Conservation (phyloP, 1,139 yeast species). For the Debaryomyces sp. region DNA sequence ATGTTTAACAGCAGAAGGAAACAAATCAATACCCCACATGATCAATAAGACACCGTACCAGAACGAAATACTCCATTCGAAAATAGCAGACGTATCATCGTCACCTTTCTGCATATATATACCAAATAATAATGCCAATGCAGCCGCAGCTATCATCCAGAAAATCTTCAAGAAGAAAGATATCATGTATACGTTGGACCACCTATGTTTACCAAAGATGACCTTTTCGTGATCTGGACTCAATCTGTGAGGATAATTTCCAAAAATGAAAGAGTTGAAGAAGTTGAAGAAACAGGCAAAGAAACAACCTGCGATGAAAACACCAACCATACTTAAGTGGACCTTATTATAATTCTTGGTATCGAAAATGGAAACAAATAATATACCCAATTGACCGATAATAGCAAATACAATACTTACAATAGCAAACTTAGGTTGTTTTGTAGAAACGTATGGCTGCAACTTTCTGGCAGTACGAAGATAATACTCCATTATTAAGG, state of each 20-base stretch:
- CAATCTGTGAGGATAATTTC: slow-evolving; percentile 48
- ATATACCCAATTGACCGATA: slow-evolving; percentile 74
- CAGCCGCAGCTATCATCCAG: slow-evolving; percentile 74
- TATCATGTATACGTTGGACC: slow-evolving; percentile 48
- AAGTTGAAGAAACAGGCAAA: slow-evolving; percentile 64
- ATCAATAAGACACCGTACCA: slow-evolving; percentile 77
- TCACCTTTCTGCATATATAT: slow-evolving; percentile 39
- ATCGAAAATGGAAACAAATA: slow-evolving; percentile 75
- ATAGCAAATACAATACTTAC: slow-evolving; percentile 54
- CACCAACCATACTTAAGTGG: slow-evolving; percentile 70
- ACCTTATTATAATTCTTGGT: slow-evolving; percentile 60
- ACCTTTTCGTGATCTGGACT: slow-evolving; percentile 45
- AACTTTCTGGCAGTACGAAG: slow-evolving; percentile 56
- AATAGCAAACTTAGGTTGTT: slow-evolving; percentile 54
- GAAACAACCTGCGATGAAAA: slow-evolving; percentile 74
- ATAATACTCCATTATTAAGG: slow-evolving; percentile 57
- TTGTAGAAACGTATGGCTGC: slow-evolving; percentile 52
- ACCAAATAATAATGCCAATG: slow-evolving; percentile 72
- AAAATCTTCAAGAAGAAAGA: slow-evolving; percentile 56
- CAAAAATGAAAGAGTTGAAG: slow-evolving; percentile 63
- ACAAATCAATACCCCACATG: slow-evolving; percentile 69
- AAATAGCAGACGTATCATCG: slow-evolving; percentile 53
- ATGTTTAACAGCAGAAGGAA: slow-evolving; percentile 56
- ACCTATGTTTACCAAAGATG: slow-evolving; percentile 41
- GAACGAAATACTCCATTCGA: slow-evolving; percentile 85